Percentiles rank a stretch among this genome's conserved stretches.
Conservation (phyloP, 805 yeast genomes). For the Yarrowia alimentaria region DNA sequence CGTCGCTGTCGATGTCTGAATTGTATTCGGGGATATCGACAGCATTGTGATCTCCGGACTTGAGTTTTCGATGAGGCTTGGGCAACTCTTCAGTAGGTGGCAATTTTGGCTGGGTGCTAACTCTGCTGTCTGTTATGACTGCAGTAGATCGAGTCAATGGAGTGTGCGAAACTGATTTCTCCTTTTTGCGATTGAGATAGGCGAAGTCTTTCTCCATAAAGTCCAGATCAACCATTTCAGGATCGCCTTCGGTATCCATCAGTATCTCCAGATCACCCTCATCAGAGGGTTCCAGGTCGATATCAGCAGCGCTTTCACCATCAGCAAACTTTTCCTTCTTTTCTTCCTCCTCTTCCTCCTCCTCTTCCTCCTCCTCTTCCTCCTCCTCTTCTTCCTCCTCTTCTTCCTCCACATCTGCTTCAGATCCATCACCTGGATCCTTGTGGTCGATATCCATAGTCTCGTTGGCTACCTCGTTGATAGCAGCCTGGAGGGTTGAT, state of each 20-base stretch:
- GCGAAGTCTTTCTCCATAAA: conserved; percentile 25
- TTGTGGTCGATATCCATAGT: not conserved
- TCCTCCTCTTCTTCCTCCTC: not conserved
- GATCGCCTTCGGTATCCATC: conserved; percentile 19
- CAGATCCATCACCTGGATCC: conserved; percentile 2
- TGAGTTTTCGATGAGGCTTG: not conserved
- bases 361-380: no score
- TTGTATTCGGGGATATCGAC: conserved; percentile 20
- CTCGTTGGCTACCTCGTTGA: conserved; percentile 10
- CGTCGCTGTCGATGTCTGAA: conserved; percentile 10
- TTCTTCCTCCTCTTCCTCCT: no score
- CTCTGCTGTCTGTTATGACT: not conserved
- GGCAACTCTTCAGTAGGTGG: no score
- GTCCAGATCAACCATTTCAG: conserved; percentile 20
- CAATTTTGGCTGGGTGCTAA: no score
- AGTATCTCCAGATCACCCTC: not conserved
- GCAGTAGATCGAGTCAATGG: conserved; percentile 1
- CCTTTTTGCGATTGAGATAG: conserved; percentile 8
- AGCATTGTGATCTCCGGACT: not conserved
- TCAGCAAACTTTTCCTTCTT: no score
- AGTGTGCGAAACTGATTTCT: not conserved
- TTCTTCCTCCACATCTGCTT: conserved; percentile 7
- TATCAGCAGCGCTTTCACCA: no score
- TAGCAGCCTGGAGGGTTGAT: conserved; percentile 8
- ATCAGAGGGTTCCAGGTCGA: no score